Conservation (phyloP, 2,329 filamentous ascomycete genomes). For the Neopestalotiopsis clavispora region DNA sequence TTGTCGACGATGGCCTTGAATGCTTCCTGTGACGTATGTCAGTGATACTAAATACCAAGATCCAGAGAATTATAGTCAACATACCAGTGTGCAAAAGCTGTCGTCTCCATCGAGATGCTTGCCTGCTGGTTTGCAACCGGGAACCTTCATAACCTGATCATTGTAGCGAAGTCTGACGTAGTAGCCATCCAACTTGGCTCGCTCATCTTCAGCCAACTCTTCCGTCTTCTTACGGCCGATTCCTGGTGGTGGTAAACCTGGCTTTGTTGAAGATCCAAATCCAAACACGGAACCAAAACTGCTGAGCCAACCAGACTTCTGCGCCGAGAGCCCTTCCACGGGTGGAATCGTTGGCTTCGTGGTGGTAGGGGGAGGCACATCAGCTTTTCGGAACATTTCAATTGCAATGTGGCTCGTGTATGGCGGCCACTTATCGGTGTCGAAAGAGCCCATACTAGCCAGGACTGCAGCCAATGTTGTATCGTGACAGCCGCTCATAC, state of each 20-base stretch:
- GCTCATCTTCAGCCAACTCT: constrained; percentile 62
- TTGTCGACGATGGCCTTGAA: constrained; percentile 94
- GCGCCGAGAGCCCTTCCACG: constrained; percentile 11
- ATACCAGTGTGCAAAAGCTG: constrained; percentile 85
- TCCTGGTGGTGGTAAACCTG: constrained; percentile 41
- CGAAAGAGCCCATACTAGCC: constrained; percentile 78
- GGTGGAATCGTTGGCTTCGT: constrained; percentile 22
- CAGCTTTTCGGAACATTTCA: constrained; percentile 76
- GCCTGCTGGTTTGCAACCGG: constrained; percentile 76
- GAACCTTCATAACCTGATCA: constrained; percentile 79
- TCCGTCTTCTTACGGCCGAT: constrained; percentile 66
- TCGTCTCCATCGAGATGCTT: constrained; percentile 88
- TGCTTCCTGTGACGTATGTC: constrained; percentile 60
- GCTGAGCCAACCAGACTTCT: constrained; percentile 35
- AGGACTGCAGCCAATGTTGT: constrained; percentile 86
- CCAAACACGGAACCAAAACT: constrained; percentile 35
- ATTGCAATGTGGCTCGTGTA: constrained; percentile 92
- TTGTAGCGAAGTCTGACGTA: constrained; percentile 94
- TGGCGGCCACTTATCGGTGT: constrained; percentile 79
- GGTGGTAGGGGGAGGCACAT: constrained; percentile 23
- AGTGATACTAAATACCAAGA: constrained; percentile 3
- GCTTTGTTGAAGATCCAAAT: constrained; percentile 23
- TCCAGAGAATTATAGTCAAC: constrained; percentile 27
- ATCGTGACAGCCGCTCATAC: constrained; percentile 87
- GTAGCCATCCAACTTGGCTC: constrained; percentile 69